phyloP scores from a whole-genome alignment of 352 stramenopile genomes.

The Pythium grandisporangium region DNA sequence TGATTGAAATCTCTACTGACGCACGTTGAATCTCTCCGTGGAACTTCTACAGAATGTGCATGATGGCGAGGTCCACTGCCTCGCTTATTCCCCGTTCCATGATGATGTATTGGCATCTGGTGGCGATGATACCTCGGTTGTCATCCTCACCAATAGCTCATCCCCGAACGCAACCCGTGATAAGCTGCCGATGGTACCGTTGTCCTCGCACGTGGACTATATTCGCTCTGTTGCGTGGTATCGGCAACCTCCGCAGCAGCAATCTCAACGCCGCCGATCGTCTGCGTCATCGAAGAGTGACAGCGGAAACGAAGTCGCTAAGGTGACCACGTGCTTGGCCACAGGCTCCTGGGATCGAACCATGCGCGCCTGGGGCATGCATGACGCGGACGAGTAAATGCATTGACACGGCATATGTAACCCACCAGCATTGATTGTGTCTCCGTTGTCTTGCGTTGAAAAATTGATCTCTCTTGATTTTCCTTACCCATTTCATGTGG shows the following conservation, averaged over 20 bases:
- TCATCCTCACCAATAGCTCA: constrained; percentile 19
- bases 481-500: no score
- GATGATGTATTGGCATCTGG: constrained; percentile 49
- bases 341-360: constrained; percentile 63
- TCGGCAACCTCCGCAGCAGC: no score
- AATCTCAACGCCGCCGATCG: no score
- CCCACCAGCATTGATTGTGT: no score
- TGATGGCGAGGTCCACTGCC: constrained; percentile 32
- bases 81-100: constrained; percentile 61
- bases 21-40: neutral
- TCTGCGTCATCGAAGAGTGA: no score
- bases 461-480: no score
- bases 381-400: no score
- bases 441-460: no score
- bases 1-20: neutral
- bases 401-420: no score
- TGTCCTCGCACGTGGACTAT: constrained; percentile 46
- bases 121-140: constrained; percentile 51
- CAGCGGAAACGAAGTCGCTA: no score
- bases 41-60: constrained; percentile 20
- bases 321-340: constrained; percentile 18
- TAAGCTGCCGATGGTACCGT: constrained; percentile 11
- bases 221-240: constrained; percentile 64
- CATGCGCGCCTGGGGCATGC: constrained; percentile 39
- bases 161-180: neutral